Evolutionary conservation across 2,329 filamentous ascomycete genomes (phyloP).

Genomic region (Fusarium tjaetaba): DNA sequence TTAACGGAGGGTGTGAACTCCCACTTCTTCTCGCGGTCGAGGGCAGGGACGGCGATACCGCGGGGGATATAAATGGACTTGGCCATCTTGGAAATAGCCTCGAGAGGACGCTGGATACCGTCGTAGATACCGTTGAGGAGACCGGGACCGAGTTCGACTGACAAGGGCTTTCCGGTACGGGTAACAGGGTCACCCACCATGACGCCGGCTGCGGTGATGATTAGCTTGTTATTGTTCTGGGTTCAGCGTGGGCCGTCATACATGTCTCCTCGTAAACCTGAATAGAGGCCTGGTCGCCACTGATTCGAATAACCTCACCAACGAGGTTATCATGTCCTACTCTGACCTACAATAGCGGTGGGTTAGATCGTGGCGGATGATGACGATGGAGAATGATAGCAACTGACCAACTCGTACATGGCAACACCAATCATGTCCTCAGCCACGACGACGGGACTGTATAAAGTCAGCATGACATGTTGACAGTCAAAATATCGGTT

Average conservation of each 20-base stretch:
- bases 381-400: conserved; percentile 10
- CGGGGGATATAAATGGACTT: conserved; percentile 97
- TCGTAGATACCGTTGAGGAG: conserved; percentile 99
- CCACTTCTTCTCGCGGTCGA: conserved; percentile 95
- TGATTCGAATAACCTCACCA: conserved; percentile 98
- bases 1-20: conserved; percentile 92
- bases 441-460: conserved; percentile 90
- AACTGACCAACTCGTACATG: conserved; percentile 95
- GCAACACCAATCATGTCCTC: conserved; percentile 99
- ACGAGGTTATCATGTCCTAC: conserved; percentile 93
- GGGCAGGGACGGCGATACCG: conserved; percentile 85
- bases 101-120: conserved; percentile 95
- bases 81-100: conserved; percentile 79
- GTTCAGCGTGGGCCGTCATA: conserved; percentile 54
- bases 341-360: conserved; percentile 69
- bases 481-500: background rate
- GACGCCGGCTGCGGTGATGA: conserved; percentile 76
- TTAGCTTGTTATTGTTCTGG: conserved; percentile 23
- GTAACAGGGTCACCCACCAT: conserved; percentile 93
- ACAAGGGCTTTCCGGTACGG: conserved; percentile 93
- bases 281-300: conserved; percentile 92
- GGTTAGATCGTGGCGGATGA: conserved; percentile 16
- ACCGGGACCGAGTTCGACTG: conserved; percentile 95
- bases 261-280: conserved; percentile 99
- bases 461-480: conserved; percentile 46